Evolutionary conservation across 1,284 basidiomycete genomes (phyloP).

Genomic region (Ustilago trichophora): DNA sequence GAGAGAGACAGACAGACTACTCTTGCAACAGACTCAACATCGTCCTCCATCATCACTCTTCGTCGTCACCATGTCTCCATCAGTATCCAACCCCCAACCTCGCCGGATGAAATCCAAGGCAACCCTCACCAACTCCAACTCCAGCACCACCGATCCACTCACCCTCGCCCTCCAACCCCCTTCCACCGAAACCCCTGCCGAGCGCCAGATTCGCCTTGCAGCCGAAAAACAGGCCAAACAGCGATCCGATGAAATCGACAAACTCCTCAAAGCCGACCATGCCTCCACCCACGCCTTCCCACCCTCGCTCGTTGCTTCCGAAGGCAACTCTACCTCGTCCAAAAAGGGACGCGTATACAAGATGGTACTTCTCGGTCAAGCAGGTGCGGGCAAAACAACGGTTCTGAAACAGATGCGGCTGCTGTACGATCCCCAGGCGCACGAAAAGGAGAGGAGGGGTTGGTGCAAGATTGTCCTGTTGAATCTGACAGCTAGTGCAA

Average conservation of each 20-base stretch:
- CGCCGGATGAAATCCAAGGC: slow-evolving; percentile 2
- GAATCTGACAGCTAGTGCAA: slow-evolving; percentile 36
- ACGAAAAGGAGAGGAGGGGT: slow-evolving; percentile 32
- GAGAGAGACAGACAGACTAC: no score
- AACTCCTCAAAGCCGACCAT: slow-evolving; percentile 9
- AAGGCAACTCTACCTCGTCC: no score
- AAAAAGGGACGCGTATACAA: slow-evolving; percentile 22
- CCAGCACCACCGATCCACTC: slow-evolving; percentile 19
- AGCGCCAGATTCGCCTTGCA: slow-evolving; percentile 1
- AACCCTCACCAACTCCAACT: neutral
- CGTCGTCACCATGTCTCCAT: slow-evolving; percentile 19
- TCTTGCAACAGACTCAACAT: no score
- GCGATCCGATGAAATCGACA: slow-evolving; percentile 32
- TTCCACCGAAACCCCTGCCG: slow-evolving; percentile 12
- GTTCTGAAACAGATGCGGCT: slow-evolving; percentile 57
- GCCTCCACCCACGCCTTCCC: neutral
- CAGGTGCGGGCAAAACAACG: slow-evolving; percentile 54
- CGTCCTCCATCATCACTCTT: no score
- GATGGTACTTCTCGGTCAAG: slow-evolving; percentile 47
- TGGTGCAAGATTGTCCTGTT: slow-evolving; percentile 47
- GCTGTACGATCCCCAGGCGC: slow-evolving; percentile 48
- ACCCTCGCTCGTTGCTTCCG: neutral
- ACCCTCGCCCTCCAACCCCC: slow-evolving; percentile 24
- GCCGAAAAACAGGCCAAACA: slow-evolving; percentile 27
- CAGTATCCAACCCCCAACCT: neutral